These are phyloP conservation scores for Candida dendrica DNA, from an alignment of 805 yeast genomes.

Conservation along the genomic window DNA sequence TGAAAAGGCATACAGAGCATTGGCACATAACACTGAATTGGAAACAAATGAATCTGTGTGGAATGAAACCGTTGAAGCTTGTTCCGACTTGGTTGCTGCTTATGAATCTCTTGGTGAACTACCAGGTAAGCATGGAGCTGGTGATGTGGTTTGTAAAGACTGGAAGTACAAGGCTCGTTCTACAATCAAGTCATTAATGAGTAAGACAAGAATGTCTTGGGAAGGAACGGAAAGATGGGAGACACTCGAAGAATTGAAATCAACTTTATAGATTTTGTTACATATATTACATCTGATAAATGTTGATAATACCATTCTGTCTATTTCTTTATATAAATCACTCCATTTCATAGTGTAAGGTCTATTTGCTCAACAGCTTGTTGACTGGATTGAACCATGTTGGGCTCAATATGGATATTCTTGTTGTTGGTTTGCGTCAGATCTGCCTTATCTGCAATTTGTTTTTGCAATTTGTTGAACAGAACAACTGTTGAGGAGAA, in stretches of 20 bases:
- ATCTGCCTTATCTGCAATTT: too few relatives aligned
- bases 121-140: constrained; percentile 74
- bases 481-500: too few relatives aligned
- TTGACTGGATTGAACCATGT: too few relatives aligned
- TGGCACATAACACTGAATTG: constrained; percentile 56
- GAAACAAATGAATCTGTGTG: constrained; percentile 55
- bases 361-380: too few relatives aligned
- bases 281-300: too few relatives aligned
- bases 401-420: too few relatives aligned
- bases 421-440: too few relatives aligned
- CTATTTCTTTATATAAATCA: too few relatives aligned
- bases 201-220: constrained; percentile 76
- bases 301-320: too few relatives aligned
- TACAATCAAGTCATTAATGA: constrained; percentile 64
- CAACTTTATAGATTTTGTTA: not conserved
- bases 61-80: constrained; percentile 74
- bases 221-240: constrained; percentile 77
- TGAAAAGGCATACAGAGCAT: constrained; percentile 77
- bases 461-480: too few relatives aligned
- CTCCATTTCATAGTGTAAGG: too few relatives aligned
- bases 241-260: constrained; percentile 36
- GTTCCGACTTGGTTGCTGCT: constrained; percentile 75
- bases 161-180: constrained; percentile 84
- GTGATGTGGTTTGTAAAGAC: constrained; percentile 80
- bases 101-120: constrained; percentile 83